Evolutionary conservation across 2,329 filamentous ascomycete genomes (phyloP).

Genomic region (Botryotinia globosa): DNA sequence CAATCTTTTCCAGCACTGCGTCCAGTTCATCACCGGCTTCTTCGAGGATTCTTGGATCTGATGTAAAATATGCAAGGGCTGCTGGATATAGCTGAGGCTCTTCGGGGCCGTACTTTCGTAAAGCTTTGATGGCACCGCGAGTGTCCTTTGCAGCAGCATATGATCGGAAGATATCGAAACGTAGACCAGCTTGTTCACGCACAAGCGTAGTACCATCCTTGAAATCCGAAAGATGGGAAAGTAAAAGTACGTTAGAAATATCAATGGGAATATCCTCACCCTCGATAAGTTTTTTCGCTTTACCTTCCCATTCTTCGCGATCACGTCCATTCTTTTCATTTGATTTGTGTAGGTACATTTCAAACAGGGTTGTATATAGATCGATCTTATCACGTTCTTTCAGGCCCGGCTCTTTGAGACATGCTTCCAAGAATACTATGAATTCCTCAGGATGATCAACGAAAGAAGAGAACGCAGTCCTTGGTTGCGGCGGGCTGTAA

Average conservation of each 20-base stretch:
- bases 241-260: slow-evolving; percentile 86
- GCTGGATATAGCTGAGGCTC: slow-evolving; percentile 92
- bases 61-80: slow-evolving; percentile 90
- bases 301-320: slow-evolving; percentile 80
- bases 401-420: slow-evolving; percentile 69
- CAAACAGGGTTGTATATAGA: slow-evolving; percentile 90
- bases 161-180: slow-evolving; percentile 94
- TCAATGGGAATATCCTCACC: slow-evolving; percentile 80
- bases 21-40: slow-evolving; percentile 87
- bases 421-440: slow-evolving; percentile 87
- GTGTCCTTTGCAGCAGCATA: slow-evolving; percentile 94
- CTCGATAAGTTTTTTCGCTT: slow-evolving; percentile 86
- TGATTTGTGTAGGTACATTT: slow-evolving; percentile 95
- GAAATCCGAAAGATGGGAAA: slow-evolving; percentile 91
- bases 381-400: slow-evolving; percentile 75
- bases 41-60: slow-evolving; percentile 72
- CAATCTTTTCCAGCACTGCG: slow-evolving; percentile 77
- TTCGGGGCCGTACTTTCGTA: slow-evolving; percentile 86
- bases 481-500: slow-evolving; percentile 80
- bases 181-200: slow-evolving; percentile 85
- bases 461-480: slow-evolving; percentile 92
- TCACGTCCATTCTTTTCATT: slow-evolving; percentile 68
- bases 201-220: slow-evolving; percentile 87
- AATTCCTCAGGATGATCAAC: slow-evolving; percentile 93
- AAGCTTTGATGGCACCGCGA: slow-evolving; percentile 79